phyloP scores from a whole-genome alignment of 805 yeast genomes.

The Metschnikowia vanudenii region DNA sequence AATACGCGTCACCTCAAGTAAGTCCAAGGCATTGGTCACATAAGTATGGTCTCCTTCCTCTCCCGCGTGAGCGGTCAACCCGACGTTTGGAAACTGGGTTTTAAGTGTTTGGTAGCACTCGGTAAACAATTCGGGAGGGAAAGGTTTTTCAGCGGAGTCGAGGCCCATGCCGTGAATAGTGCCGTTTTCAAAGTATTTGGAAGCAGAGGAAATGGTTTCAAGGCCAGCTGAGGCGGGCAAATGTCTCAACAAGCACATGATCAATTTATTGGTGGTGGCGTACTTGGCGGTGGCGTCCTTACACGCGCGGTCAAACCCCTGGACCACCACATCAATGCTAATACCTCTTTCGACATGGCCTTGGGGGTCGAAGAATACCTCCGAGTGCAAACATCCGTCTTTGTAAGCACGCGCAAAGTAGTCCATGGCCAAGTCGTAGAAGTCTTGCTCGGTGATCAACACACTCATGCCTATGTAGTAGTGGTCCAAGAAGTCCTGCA shows the following conservation, averaged over 20 bases:
- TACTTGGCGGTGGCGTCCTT: slow-evolving; percentile 56
- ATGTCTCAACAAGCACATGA: slow-evolving; percentile 82
- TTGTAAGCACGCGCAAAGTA: slow-evolving; percentile 58
- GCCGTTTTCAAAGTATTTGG: slow-evolving; percentile 52
- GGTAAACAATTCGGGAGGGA: slow-evolving; percentile 67
- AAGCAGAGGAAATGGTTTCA: slow-evolving; percentile 53
- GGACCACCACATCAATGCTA: slow-evolving; percentile 55
- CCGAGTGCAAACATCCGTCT: slow-evolving; percentile 69
- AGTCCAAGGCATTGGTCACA: slow-evolving; percentile 56
- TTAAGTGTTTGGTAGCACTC: slow-evolving; percentile 58
- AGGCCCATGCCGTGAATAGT: slow-evolving; percentile 75
- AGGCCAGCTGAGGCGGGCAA: slow-evolving; percentile 60
- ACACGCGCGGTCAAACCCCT: slow-evolving; percentile 68
- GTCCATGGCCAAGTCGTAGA: slow-evolving; percentile 73
- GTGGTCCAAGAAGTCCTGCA: slow-evolving; percentile 76
- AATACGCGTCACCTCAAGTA: slow-evolving; percentile 56
- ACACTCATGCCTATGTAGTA: slow-evolving; percentile 82
- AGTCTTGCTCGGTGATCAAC: slow-evolving; percentile 66
- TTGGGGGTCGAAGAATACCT: slow-evolving; percentile 82
- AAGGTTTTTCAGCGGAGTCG: slow-evolving; percentile 75
- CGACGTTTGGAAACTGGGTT: slow-evolving; percentile 49
- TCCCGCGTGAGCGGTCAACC: slow-evolving; percentile 84
- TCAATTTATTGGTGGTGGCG: slow-evolving; percentile 66
- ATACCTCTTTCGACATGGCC: slow-evolving; percentile 73
- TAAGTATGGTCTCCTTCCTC: slow-evolving; percentile 83